phyloP scores from a whole-genome alignment of 176 grass and related monocot genomes.

The Rhynchospora breviuscula region DNA sequence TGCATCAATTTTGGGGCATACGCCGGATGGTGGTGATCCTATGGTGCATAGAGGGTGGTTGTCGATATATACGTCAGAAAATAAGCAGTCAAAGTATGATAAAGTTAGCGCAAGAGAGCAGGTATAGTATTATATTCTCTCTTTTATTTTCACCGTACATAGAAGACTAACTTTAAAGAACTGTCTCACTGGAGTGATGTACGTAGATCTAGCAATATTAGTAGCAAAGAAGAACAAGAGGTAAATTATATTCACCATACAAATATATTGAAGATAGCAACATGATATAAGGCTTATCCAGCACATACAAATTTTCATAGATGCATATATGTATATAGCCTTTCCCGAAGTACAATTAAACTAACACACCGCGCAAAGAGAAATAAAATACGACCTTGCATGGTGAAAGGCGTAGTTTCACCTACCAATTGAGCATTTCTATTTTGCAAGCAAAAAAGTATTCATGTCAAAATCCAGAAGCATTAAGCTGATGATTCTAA shows the following conservation, averaged over 20 bases:
- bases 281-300: neutral
- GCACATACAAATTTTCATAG: neutral
- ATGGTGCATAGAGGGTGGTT: constrained; percentile 77
- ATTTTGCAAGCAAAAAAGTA: neutral
- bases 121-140: constrained; percentile 2
- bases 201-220: too few species aligned
- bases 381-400: neutral
- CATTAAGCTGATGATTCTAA: neutral
- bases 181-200: neutral
- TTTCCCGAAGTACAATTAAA: too few species aligned
- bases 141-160: neutral
- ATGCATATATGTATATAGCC: neutral
- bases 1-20: constrained; percentile 33
- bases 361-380: too few species aligned
- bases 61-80: constrained; percentile 56
- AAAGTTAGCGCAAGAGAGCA: constrained; percentile 58
- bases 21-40: constrained; percentile 11
- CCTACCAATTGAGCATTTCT: neutral
- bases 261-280: neutral
- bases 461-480: neutral
- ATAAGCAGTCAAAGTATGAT: constrained; percentile 54
- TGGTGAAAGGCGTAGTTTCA: neutral
- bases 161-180: too few species aligned
- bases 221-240: neutral
- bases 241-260: neutral